Evolutionary conservation across 2,329 filamentous ascomycete species (phyloP).

Genomic region (Beauveria australis): DNA sequence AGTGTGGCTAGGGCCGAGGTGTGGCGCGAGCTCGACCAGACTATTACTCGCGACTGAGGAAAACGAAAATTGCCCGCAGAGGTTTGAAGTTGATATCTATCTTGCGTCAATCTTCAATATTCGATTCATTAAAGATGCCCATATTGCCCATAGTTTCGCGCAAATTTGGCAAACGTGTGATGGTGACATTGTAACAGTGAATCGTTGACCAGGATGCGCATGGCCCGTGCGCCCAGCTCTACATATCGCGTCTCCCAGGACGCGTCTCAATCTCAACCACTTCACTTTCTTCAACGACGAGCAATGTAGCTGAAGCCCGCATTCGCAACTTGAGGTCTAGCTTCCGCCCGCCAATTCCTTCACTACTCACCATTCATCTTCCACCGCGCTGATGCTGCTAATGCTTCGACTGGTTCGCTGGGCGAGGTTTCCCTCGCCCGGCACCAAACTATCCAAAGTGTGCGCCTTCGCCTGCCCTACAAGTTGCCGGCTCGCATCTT

Average conservation of each 20-base stretch:
- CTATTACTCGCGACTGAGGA: not conserved
- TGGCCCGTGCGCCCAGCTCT: slow-evolving; percentile 5
- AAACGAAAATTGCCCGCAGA: too few relatives aligned
- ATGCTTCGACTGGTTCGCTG: slow-evolving; percentile 2
- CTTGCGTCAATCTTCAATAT: too few relatives aligned
- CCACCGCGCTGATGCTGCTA: slow-evolving; percentile 11
- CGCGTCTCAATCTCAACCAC: not conserved
- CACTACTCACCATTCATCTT: slow-evolving; percentile 3
- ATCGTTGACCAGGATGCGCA: not conserved
- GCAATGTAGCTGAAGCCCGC: not conserved
- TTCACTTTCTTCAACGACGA: not conserved
- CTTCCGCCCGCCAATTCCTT: not conserved
- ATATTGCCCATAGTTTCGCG: not conserved
- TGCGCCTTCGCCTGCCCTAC: slow-evolving; percentile 68
- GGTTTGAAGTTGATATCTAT: too few relatives aligned
- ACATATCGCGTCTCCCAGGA: slow-evolving; percentile 3
- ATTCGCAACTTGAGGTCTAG: not conserved
- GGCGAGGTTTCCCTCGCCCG: slow-evolving; percentile 34
- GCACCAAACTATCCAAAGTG: slow-evolving; percentile 13
- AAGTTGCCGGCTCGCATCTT: slow-evolving; percentile 72
- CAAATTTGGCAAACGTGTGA: not conserved
- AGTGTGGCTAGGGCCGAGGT: not conserved
- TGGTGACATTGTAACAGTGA: not conserved
- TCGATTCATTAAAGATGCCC: too few relatives aligned
- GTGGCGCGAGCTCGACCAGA: not conserved